Base-by-base conservation (phyloP, 2,329 filamentous ascomycete species). In the Zelopaecilomyces penicillatus region DNA sequence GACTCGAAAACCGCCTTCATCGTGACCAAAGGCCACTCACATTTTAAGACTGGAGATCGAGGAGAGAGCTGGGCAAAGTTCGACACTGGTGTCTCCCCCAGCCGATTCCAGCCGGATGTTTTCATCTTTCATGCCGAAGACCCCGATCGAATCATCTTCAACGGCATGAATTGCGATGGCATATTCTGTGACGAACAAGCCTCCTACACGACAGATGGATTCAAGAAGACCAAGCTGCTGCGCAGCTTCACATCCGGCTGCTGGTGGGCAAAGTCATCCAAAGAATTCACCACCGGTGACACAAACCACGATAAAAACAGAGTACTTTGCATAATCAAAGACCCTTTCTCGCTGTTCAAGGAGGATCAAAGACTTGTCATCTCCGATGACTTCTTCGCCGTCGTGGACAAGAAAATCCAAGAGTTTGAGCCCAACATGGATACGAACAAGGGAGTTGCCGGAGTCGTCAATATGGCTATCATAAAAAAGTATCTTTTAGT, bases 401-500 rank as follows among this genome's bases (percentile, higher is more conserved):
- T 66, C 4, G 65, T 58, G 6, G 54, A 68, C 19, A 69, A 68
- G 46, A 66, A 66, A 41, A 60, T 78, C 27, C 70, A 81, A 50
- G 78, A 84, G 60, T 79, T 79, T 32, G 90, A 97, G 67, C 87
- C 86, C 5, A 78, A 83, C 46, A 71, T 98, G 55, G 83, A 88
- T 51, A 78, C 77, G 29, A 80, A 81, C 47, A 80, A 85, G 44
- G 80, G 85, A 1, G 82, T 95, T 4, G 76, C 81, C 52, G 91
- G 93, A 44, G 77, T 95, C 52, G 78, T 88, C 51, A 91, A 85
- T 61, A 70, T 95, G 51, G 90, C 87, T 4, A 71, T 82, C 7
- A 87, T 95, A 49, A 95, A 95, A 65, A 87, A 85, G 55, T 95
- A 85, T 60, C 69, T 98, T 30, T 77, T 98, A 35, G 87, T 85